Evolutionary conservation across 2,329 filamentous ascomycete species (phyloP).

Genomic region (Trichoderma hamatum): DNA sequence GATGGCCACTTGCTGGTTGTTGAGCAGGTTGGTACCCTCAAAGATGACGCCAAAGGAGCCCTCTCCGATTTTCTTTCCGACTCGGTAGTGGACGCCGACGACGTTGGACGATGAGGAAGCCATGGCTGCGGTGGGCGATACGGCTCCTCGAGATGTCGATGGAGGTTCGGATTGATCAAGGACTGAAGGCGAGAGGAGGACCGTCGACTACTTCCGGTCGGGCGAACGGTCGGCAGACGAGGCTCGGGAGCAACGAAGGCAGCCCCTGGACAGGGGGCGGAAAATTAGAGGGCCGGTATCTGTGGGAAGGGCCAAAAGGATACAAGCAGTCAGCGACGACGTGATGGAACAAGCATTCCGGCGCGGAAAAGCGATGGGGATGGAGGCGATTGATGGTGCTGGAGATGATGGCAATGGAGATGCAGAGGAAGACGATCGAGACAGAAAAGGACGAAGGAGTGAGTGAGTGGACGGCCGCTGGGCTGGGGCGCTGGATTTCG

Average conservation of each 20-base stretch:
- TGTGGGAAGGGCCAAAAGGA: conserved; percentile 28
- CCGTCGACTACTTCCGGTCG: conserved; percentile 25
- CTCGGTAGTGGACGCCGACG: conserved; percentile 96
- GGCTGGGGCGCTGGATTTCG: conserved; percentile 26
- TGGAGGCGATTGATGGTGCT: neutral
- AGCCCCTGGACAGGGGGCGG: conserved; percentile 28
- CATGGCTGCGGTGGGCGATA: conserved; percentile 55
- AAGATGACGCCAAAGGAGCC: conserved; percentile 98
- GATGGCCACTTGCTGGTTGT: conserved; percentile 99
- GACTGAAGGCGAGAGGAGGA: conserved; percentile 15
- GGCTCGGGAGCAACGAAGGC: conserved; percentile 30
- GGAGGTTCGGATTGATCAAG: conserved; percentile 22
- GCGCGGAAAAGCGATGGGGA: conserved; percentile 22
- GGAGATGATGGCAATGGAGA: conserved; percentile 14
- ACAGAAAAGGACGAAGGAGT: conserved; percentile 27
- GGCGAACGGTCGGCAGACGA: conserved; percentile 27
- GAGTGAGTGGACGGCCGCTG: conserved; percentile 27
- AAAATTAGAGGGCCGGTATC: conserved; percentile 28
- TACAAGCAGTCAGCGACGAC: conserved; percentile 31
- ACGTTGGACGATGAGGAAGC: conserved; percentile 92
- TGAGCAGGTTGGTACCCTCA: conserved; percentile 96
- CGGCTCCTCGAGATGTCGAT: conserved; percentile 15
- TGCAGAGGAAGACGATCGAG: conserved; percentile 1
- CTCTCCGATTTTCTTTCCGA: conserved; percentile 99
- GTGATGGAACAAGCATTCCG: conserved; percentile 32